These are phyloP conservation scores for Claviceps arundinis DNA, from an alignment of 2,329 filamentous ascomycete species.

Conservation along the genomic window DNA sequence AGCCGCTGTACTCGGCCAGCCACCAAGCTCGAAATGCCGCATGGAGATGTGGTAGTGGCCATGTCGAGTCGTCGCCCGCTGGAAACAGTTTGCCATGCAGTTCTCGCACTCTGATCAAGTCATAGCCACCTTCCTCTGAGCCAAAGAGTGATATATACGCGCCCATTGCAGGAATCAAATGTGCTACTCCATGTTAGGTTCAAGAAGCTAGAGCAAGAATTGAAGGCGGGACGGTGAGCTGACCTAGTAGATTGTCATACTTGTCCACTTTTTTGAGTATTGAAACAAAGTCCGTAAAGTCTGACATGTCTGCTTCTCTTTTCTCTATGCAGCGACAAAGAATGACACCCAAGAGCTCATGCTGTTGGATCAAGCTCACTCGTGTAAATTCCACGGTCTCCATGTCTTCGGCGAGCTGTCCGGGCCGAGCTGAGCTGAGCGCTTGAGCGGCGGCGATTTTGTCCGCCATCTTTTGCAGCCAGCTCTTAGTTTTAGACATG, in stretches of 20 bases:
- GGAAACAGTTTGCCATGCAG: constrained; percentile 57
- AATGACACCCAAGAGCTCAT: constrained; percentile 77
- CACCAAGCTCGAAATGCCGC: constrained; percentile 73
- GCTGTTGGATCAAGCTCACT: constrained; percentile 70
- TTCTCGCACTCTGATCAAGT: constrained; percentile 54
- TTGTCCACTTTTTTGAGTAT: constrained; percentile 58
- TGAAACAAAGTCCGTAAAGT: constrained; percentile 61
- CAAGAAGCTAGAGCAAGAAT: constrained; percentile 1
- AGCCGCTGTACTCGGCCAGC: constrained; percentile 85
- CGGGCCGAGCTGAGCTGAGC: constrained; percentile 49
- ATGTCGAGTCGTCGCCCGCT: constrained; percentile 52
- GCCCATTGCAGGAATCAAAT: constrained; percentile 70
- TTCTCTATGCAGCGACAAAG: constrained; percentile 66
- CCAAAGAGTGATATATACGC: constrained; percentile 67
- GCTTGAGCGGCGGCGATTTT: constrained; percentile 63
- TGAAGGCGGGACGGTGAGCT: constrained; percentile 7
- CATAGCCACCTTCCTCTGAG: constrained; percentile 57
- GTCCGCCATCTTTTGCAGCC: constrained; percentile 64
- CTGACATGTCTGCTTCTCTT: constrained; percentile 52
- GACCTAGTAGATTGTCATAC: constrained; percentile 54
- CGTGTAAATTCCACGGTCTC: constrained; percentile 74
- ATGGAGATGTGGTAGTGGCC: constrained; percentile 63
- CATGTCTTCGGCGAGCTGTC: constrained; percentile 44
- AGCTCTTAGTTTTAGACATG: constrained; percentile 64
- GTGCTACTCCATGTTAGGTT: constrained; percentile 33